phyloP scores from a whole-genome alignment of 2,329 filamentous ascomycete species.

The Clarireedia paspali region DNA sequence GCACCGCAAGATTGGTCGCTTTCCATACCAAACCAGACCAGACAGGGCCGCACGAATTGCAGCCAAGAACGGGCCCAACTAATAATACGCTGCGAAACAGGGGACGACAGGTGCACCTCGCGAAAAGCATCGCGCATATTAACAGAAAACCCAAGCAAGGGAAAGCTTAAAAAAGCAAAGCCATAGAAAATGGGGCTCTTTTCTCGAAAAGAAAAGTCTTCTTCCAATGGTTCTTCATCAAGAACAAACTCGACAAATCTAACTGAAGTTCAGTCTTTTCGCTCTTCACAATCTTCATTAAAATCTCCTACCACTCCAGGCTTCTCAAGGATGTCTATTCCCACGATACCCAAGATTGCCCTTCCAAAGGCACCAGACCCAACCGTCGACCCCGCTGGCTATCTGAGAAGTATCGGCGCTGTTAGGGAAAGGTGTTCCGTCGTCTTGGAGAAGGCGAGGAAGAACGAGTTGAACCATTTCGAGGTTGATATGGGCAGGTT shows the following conservation, averaged over 20 bases:
- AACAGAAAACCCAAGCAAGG: background rate
- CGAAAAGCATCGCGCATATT: background rate
- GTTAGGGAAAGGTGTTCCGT: conserved; percentile 66
- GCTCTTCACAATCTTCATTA: conserved; percentile 19
- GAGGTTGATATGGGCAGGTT: conserved; percentile 65
- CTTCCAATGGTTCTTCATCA: conserved; percentile 15
- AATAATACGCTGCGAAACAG: background rate
- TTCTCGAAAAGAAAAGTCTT: conserved; percentile 25
- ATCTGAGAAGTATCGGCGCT: conserved; percentile 81
- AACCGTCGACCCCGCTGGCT: conserved; percentile 77
- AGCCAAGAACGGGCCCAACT: background rate
- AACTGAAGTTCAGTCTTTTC: conserved; percentile 19
- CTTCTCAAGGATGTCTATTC: conserved; percentile 23
- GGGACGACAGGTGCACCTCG: background rate
- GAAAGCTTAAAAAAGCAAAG: background rate
- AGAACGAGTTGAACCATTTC: conserved; percentile 62
- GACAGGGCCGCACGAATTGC: conserved; percentile 3
- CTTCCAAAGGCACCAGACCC: conserved; percentile 84
- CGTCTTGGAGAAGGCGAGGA: conserved; percentile 58
- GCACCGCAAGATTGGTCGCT: no score
- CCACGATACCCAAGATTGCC: conserved; percentile 63
- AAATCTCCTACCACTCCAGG: conserved; percentile 24
- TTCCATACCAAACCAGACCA: background rate
- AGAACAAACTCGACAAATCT: conserved; percentile 22
- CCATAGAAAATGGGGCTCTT: conserved; percentile 26